phyloP scores from a whole-genome alignment of 1,139 yeast species.

The Pneumocystis wakefieldiae region DNA sequence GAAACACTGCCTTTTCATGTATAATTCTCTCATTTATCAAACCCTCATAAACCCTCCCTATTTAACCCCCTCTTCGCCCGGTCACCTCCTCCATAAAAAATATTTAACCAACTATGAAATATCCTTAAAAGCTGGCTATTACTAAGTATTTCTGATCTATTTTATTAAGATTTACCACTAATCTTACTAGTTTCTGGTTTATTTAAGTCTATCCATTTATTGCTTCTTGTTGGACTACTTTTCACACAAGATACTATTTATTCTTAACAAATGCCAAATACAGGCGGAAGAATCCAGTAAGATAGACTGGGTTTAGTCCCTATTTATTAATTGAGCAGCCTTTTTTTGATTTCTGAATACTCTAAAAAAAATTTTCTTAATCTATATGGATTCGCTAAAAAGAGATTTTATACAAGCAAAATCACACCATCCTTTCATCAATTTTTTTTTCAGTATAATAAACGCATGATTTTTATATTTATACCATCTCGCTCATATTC shows the following conservation, averaged over 20 bases:
- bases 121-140: neutral
- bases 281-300: neutral
- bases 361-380: neutral
- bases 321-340: neutral
- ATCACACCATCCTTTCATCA: no score
- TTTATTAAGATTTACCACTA: neutral
- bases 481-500: neutral
- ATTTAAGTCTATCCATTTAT: neutral
- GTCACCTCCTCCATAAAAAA: neutral
- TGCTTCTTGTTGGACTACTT: no score
- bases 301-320: neutral
- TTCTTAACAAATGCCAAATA: neutral
- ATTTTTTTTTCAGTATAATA: neutral
- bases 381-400: neutral
- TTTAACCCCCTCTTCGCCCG: neutral
- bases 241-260: neutral
- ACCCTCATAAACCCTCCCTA: neutral
- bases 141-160: neutral
- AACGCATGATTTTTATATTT: neutral
- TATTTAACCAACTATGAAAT: neutral
- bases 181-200: neutral
- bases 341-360: neutral
- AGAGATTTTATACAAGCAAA: neutral
- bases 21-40: neutral
- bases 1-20: neutral